Base-by-base conservation (phyloP, 495 filamentous ascomycete species). In the Neurospora sp. region DNA sequence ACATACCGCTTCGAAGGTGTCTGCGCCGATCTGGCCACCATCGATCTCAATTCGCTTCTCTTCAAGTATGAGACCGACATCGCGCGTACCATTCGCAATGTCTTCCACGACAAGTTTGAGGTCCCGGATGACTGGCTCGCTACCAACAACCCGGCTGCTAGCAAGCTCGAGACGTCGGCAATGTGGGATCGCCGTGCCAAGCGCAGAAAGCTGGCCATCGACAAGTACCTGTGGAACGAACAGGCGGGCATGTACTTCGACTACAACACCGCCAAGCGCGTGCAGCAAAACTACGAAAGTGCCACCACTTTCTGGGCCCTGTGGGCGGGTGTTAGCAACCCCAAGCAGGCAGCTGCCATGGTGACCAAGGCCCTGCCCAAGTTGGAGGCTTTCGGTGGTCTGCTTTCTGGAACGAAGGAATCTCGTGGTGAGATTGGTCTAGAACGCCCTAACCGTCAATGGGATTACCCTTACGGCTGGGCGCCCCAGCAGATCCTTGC, bases 381-480 rank as follows among this genome's bases (percentile, higher is more conserved):
- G 75, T 92, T 99, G 74, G 96, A 99, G 81, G 90, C 87, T 6
- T 89, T 89, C 74, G 96, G 96, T 39, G 96, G 96, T 11, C 85
- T 99, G n/a, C 89, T 95, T 3, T 94, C 93, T 0, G 94, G 93
- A 34, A 97, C 95, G 0, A 88, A 96, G 80, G 86, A 92, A 79
- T 95, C 92, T 36, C 92, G 96, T 37, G 96, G 96, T 24, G 85
- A 84, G 11, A 85, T 97, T 72, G 89, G 90, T 17, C 78, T 97
- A n/a, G 88, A 92, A 75, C 87, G 93, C 15, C 96, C 96, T 4
- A 97, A 97, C 77, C 89, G 94, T 40, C 96, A 99, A 81, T 99
- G 96, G 96, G 96, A 99, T 80, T 99, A 94, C 79, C 96, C 96
- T 1, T 97, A 94, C 79, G 96, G 96, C 66, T 99, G 96, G 96